Evolutionary conservation across 2,329 filamentous ascomycete species (phyloP), one percentile per base, ranked within the genome.

Genomic region (Neonectria hederae): DNA sequence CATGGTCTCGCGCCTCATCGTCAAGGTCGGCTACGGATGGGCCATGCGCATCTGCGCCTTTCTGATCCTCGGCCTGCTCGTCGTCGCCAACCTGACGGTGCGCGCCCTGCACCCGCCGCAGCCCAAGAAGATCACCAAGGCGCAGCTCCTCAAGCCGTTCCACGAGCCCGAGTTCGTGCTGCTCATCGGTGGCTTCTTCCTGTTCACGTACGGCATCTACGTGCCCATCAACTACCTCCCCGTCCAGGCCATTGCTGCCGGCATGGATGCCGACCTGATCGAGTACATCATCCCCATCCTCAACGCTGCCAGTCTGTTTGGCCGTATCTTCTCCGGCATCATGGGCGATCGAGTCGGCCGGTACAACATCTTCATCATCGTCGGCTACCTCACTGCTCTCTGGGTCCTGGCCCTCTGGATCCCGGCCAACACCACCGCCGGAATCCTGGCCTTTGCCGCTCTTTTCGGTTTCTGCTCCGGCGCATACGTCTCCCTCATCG

Each of bases 361-460:
- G 7, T 82, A 77, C 74, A 82, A 83, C 68, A 74, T 79, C 40
- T 81, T 82, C 54, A 81, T 86, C 30, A 70, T 84, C 10, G 81
- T 86, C 54, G 83, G 82, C 42, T 79, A 77, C 42, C 64, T 83
- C 30, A 80, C 84, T 2, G 74, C 65, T 6, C 30, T 81, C 21
- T 73, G 76, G 69, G 75, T 78, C 11, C 73, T 83, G 5, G 81
- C 75, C 26, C 76, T 89, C 19, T 83, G 81, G 80, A 76, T 83
- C 28, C 77, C 79, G 0, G 80, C 72, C 28, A 65, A 40, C 72
- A 73, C 14, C 65, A 72, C 13, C 59, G 66, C 8, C 71, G 73
- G 9, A 62, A 38, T 78, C 30, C 76, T 82, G 24, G 76, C 76
- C 5, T 83, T 83, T 66, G 75, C 80, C 0, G 74, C 78, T 5